Evolutionary conservation across 306 rosid species (phyloP), one percentile per base, ranked within the genome.

Genomic region (Fagus crenata): DNA sequence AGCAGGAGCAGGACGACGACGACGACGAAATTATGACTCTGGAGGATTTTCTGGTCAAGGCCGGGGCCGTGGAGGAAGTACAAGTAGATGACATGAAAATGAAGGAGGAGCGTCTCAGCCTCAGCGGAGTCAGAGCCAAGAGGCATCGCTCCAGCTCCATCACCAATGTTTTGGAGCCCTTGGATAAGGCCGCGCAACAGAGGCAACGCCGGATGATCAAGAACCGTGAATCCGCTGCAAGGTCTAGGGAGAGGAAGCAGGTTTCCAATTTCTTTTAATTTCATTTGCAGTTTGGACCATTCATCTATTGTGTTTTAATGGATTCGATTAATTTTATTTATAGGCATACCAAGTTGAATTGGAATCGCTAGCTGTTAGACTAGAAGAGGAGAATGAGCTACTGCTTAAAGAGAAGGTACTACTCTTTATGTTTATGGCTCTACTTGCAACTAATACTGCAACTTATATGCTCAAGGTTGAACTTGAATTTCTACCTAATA

Each of bases 341-440:
- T 76, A 92, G 98, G 99, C 99, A 41, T 90, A 95, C 73, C 97
- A 95, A 83, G 91, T 82, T 33, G 99, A 95, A 77, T 82, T 95
- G 83, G 99, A 95, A 83, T 74, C 96, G 0, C 78, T 95, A 82
- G 92, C 90, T 1, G 89, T 89, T 77, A 89, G 76, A 42, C 86
- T 95, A 51, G 93, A 90, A 89, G 97, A 90, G 81, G 97, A 95
- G 84, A 87, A 90, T 67, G 92, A 87, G 79, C 85, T 7, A 84
- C 85, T 95, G 60, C 53, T 89, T 86, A 89, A 87, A 85, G 97
- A 95, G 82, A 89, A 90, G 99, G 98, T 92, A 84, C 32, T 73
- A 6, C 51, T 12, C 18, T 73, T 71, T 76, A 4, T 12, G 61
- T 37, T 41, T 64, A 18, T 15, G 58, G 22, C 22, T 35, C 69